Percentiles rank a stretch among this genome's conserved stretches.
phyloP scores from a whole-genome alignment of 176 grass and related monocot species.

The Hyparrhenia diplandra region DNA sequence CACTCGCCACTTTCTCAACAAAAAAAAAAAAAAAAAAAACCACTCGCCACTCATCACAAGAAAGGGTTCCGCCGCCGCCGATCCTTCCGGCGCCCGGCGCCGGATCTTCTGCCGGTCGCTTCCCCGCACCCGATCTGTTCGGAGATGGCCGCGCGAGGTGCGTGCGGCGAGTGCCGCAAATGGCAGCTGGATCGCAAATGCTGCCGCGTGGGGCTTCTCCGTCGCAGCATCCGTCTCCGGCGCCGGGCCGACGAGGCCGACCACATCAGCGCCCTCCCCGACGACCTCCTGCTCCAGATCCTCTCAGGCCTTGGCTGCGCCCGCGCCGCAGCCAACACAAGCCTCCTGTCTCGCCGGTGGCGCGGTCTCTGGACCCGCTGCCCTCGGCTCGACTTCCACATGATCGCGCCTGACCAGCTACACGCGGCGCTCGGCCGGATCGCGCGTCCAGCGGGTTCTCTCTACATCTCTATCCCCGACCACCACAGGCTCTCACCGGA shows the following conservation, averaged over 20 bases:
- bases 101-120: background rate
- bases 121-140: background rate
- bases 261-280: background rate
- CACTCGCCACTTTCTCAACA: no score
- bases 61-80: no score
- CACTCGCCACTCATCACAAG: background rate
- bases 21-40: no score
- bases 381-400: background rate
- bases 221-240: background rate
- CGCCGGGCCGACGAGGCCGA: background rate
- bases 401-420: background rate
- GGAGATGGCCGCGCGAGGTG: background rate
- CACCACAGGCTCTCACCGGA: background rate
- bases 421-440: background rate
- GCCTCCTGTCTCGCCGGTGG: background rate
- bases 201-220: background rate
- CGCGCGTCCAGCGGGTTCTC: background rate
- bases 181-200: background rate
- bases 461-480: background rate
- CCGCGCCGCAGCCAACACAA: background rate
- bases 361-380: background rate
- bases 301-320: background rate
- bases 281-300: background rate
- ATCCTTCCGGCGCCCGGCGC: background rate
- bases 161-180: background rate